These are phyloP conservation scores for Cenchrus purpureus DNA, from an alignment of 176 grass and related monocot genomes.

Conservation along the genomic window DNA sequence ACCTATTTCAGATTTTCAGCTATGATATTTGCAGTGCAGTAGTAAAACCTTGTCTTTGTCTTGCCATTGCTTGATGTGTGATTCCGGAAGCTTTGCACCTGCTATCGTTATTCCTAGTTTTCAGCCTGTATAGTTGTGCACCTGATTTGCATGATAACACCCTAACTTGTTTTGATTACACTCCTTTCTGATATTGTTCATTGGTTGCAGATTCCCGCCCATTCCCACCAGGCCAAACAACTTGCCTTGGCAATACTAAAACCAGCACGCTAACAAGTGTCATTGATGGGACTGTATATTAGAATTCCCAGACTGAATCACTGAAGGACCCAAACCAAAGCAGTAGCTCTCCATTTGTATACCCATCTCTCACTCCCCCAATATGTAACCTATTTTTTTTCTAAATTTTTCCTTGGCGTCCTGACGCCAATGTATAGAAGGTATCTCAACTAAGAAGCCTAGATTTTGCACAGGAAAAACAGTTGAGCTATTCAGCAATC, in stretches of 20 bases:
- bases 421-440: constrained; percentile 65
- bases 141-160: not conserved
- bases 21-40: not conserved
- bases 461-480: constrained; percentile 66
- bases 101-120: not conserved
- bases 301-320: constrained; percentile 43
- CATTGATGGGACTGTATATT: constrained; percentile 66
- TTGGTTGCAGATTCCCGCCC: constrained; percentile 33
- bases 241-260: constrained; percentile 4
- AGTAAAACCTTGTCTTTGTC: too few relatives aligned
- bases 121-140: not conserved
- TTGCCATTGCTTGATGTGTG: too few relatives aligned
- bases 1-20: not conserved
- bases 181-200: constrained; percentile 13
- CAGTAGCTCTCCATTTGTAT: constrained; percentile 49
- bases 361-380: constrained; percentile 42
- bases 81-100: not conserved
- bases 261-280: constrained; percentile 41
- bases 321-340: constrained; percentile 51
- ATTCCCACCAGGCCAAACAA: constrained; percentile 26
- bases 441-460: constrained; percentile 44
- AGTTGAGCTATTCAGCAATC: constrained; percentile 35
- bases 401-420: constrained; percentile 27
- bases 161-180: not conserved
- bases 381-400: constrained; percentile 42